These are phyloP conservation scores for Grigorovia transvaalensis DNA, from an alignment of 805 yeast genomes.

Conservation along the genomic window DNA sequence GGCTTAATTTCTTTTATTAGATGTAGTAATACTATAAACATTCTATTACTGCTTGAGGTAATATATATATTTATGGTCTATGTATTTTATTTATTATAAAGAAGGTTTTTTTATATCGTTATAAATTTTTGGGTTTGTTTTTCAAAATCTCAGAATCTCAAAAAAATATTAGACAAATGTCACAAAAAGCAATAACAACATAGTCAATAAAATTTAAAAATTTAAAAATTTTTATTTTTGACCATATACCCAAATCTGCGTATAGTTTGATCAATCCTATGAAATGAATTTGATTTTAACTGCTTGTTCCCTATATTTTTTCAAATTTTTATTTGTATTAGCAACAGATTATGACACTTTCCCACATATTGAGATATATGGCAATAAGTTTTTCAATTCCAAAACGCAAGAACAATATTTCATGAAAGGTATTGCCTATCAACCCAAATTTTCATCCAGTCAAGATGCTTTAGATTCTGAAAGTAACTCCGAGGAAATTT, in stretches of 20 bases:
- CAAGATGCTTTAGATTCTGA: slow-evolving; percentile 29
- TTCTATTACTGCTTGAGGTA: neutral
- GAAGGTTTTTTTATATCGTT: slow-evolving; percentile 5
- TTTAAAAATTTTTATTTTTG: no score
- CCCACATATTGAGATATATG: slow-evolving; percentile 46
- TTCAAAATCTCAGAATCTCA: neutral
- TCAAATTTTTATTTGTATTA: neutral
- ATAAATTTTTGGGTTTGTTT: neutral
- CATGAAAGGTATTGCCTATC: slow-evolving; percentile 83
- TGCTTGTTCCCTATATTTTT: neutral
- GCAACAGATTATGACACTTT: neutral
- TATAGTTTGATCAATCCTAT: no score
- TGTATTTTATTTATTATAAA: slow-evolving; percentile 15
- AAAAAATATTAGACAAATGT: neutral
- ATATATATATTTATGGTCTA: slow-evolving; percentile 9
- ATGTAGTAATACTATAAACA: neutral
- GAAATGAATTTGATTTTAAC: no score
- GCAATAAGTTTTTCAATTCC: slow-evolving; percentile 68
- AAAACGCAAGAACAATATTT: slow-evolving; percentile 73
- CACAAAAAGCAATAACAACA: neutral
- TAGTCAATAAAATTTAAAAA: no score
- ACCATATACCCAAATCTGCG: no score
- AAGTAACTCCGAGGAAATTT: neutral
- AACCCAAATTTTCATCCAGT: slow-evolving; percentile 37
- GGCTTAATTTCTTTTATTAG: neutral